Evolutionary conservation across 768 basidiomycete species (phyloP).

Genomic region (Boletus reticuloceps): DNA sequence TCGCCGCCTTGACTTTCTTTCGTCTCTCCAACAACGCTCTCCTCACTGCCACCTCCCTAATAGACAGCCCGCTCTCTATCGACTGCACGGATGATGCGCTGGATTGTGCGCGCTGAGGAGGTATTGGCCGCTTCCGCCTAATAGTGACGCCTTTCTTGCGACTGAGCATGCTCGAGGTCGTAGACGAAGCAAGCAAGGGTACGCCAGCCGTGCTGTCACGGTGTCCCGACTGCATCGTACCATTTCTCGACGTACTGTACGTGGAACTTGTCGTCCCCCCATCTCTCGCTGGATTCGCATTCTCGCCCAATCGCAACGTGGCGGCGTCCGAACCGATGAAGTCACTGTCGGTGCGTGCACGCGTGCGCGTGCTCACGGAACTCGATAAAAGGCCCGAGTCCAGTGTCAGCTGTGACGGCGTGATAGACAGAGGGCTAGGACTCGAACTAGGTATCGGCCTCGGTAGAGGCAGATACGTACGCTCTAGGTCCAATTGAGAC

Average conservation of each 20-base stretch:
- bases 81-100: conserved; percentile 28
- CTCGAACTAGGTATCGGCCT: neutral
- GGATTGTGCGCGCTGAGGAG: conserved; percentile 20
- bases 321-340: conserved; percentile 4
- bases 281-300: neutral
- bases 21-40: conserved; percentile 28
- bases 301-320: neutral
- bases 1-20: conserved; percentile 17
- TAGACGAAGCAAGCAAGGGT: conserved; percentile 3
- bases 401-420: conserved; percentile 2
- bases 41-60: conserved; percentile 20
- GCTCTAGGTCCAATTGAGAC: conserved; percentile 16
- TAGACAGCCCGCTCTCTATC: conserved; percentile 19
- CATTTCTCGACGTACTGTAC: conserved; percentile 11
- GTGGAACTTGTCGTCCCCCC: neutral
- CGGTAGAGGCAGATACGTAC: conserved; percentile 1
- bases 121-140: conserved; percentile 19
- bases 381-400: conserved; percentile 4
- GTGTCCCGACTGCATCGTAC: conserved; percentile 6
- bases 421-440: neutral
- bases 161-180: conserved; percentile 15
- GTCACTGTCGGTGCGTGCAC: conserved; percentile 1
- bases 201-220: neutral
- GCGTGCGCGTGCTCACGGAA: neutral
- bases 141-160: conserved; percentile 20